A percentile compares a stretch with the other conserved stretches of the same genome.
Evolutionary conservation across 2,329 filamentous ascomycete genomes (phyloP).

Genomic region (Verticillium longisporum): DNA sequence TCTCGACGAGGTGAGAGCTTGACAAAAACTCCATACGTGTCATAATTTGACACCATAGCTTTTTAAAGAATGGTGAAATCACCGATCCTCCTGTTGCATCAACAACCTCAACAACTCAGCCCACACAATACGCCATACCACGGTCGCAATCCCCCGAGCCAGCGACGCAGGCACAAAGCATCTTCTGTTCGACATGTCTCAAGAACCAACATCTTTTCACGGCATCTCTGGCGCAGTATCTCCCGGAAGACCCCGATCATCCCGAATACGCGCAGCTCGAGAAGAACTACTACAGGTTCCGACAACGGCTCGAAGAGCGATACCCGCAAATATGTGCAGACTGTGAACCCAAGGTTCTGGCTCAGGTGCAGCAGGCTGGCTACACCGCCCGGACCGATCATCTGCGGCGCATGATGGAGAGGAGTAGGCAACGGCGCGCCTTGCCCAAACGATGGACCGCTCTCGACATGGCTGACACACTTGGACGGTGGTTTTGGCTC

Average conservation of each 20-base stretch:
- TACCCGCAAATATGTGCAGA: constrained; percentile 84
- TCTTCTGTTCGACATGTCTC: constrained; percentile 71
- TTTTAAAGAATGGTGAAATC: constrained; percentile 70
- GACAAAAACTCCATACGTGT: neutral
- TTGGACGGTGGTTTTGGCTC: constrained; percentile 42
- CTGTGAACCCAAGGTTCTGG: constrained; percentile 69
- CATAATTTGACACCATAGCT: neutral
- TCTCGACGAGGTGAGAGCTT: constrained; percentile 67
- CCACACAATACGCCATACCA: constrained; percentile 40
- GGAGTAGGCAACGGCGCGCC: constrained; percentile 41
- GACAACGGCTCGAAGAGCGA: constrained; percentile 65
- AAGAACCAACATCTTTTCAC: constrained; percentile 85
- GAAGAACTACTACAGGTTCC: constrained; percentile 62
- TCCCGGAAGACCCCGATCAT: constrained; percentile 57
- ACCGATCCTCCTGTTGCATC: constrained; percentile 71
- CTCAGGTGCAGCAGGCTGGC: constrained; percentile 61
- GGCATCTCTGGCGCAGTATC: constrained; percentile 70
- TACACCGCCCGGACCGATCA: constrained; percentile 84
- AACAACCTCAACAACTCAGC: constrained; percentile 35
- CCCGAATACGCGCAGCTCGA: constrained; percentile 65
- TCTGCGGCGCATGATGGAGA: constrained; percentile 67
- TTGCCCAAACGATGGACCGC: constrained; percentile 28
- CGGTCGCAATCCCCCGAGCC: constrained; percentile 28
- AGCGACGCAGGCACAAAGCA: constrained; percentile 23
- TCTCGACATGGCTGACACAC: constrained; percentile 33